Evolutionary conservation across 495 filamentous ascomycete genomes (phyloP), one percentile per base, ranked within the genome.

Genomic region (Chaetomium tenue): DNA sequence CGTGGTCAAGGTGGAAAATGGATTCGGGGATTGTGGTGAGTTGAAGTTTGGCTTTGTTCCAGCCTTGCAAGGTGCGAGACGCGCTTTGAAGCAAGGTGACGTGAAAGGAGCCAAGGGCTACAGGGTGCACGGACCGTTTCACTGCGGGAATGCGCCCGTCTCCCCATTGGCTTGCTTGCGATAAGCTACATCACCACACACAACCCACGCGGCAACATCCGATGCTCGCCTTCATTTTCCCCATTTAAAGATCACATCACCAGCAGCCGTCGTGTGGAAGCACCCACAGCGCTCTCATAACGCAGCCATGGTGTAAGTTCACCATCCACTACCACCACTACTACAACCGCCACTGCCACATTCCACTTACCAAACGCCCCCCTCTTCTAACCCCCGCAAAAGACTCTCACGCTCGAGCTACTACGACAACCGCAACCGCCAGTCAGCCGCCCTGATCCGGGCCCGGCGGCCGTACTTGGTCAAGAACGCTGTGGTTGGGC

Each of bases 381-480:
- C n/a, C n/a, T n/a, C n/a, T n/a, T n/a, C n/a, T n/a, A n/a, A n/a
- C n/a, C n/a, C n/a, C n/a, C n/a, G n/a, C n/a, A n/a, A 54, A 69
- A 93, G 89, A 68, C 79, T 89, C 70, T 88, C 88, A 23, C 77
- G 75, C 72, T 90, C 91, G 16, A 89, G 88, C 64, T 98, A 98
- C 83, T 98, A 97, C 79, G 90, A 96, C 77, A 84, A 87, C 72
- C 80, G 90, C 70, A 88, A 89, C 77, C 86, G 87, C 67, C 91
- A 92, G 75, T 87, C 87, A 33, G 85, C 90, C 26, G 89, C 94
- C 25, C 87, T 99, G 63, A 87, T 96, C 71, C 89, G 94, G 60
- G 95, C 94, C 60, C 88, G 94, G 63, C 85, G 88, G 68, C 94
- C 95, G 54, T 98, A 92, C 76, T 86, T 99, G 18, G 78, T 97